These are phyloP conservation scores for Zasmidium angulare DNA, from an alignment of 2,329 filamentous ascomycete species.

Conservation along the genomic window DNA sequence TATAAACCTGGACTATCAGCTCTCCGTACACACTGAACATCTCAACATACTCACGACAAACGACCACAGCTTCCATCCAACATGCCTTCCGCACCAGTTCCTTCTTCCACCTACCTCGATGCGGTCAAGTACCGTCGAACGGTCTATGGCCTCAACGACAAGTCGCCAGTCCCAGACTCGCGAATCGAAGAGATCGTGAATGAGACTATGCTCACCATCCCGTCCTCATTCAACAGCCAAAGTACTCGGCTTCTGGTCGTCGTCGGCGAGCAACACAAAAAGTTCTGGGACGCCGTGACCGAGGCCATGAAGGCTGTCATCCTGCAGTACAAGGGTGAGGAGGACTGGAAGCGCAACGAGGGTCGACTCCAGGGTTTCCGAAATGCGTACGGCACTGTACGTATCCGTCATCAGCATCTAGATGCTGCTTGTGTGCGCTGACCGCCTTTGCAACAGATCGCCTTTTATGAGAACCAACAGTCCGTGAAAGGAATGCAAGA, in stretches of 20 bases:
- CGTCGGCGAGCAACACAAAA: slow-evolving; percentile 76
- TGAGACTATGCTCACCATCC: slow-evolving; percentile 64
- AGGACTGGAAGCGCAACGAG: slow-evolving; percentile 49
- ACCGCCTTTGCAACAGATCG: slow-evolving; percentile 7
- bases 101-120: too few species aligned
- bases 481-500: too few species aligned
- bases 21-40: too few species aligned
- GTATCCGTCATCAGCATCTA: slow-evolving; percentile 12
- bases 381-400: slow-evolving; percentile 70
- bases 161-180: slow-evolving; percentile 66
- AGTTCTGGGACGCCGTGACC: slow-evolving; percentile 74
- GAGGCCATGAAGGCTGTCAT: slow-evolving; percentile 66
- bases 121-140: too few species aligned
- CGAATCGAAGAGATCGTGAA: slow-evolving; percentile 65
- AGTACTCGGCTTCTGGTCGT: slow-evolving; percentile 75
- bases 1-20: too few species aligned
- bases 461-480: too few species aligned
- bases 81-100: too few species aligned
- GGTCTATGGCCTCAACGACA: slow-evolving; percentile 45
- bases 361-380: slow-evolving; percentile 55
- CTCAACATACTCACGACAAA: too few species aligned
- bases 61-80: too few species aligned
- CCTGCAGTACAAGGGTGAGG: slow-evolving; percentile 59
- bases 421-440: slow-evolving; percentile 18
- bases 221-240: slow-evolving; percentile 86